Evolutionary conservation across 768 basidiomycete genomes (phyloP).

Genomic region (Leccinum longicurvipes): DNA sequence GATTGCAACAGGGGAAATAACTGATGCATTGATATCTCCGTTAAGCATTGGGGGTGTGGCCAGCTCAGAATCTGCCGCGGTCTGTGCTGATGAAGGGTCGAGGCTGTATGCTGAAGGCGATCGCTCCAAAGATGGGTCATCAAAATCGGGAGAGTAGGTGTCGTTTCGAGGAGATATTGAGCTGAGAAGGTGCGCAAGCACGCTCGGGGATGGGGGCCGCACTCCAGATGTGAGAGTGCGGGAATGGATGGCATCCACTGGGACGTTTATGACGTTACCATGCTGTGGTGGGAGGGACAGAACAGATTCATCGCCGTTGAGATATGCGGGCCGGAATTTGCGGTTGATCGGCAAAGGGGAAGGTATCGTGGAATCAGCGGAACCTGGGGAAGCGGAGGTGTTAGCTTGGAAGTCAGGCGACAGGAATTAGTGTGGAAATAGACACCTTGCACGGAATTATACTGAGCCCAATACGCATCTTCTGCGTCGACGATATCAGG

Average conservation of each 20-base stretch:
- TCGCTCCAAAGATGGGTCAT: slow-evolving; percentile 7
- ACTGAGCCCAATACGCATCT: slow-evolving; percentile 78
- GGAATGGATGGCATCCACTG: slow-evolving; percentile 19
- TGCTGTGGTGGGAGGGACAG: slow-evolving; percentile 5
- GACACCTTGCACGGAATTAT: slow-evolving; percentile 64
- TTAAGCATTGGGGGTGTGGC: slow-evolving; percentile 19
- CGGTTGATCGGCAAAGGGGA: slow-evolving; percentile 38
- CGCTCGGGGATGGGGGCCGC: slow-evolving; percentile 27
- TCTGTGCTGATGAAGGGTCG: slow-evolving; percentile 14
- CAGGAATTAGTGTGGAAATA: slow-evolving; percentile 16
- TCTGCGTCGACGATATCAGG: slow-evolving; percentile 27
- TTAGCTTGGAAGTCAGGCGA: slow-evolving; percentile 4
- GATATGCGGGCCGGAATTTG: slow-evolving; percentile 19
- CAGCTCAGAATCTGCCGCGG: slow-evolving; percentile 22
- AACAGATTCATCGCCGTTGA: slow-evolving; percentile 1
- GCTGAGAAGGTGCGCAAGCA: slow-evolving; percentile 25
- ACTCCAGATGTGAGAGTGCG: slow-evolving; percentile 2
- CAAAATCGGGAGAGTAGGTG: slow-evolving; percentile 2
- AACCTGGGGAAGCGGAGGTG: slow-evolving; percentile 40
- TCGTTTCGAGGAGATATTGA: slow-evolving; percentile 26
- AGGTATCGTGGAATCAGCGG: slow-evolving; percentile 69
- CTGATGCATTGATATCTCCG: slow-evolving; percentile 8
- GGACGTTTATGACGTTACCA: slow-evolving; percentile 10
- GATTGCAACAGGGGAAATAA: slow-evolving; percentile 14
- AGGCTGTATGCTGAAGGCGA: slow-evolving; percentile 5